Conservation (phyloP, 139 green algal genomes). For the Cymbomonas tetramitiformis region DNA sequence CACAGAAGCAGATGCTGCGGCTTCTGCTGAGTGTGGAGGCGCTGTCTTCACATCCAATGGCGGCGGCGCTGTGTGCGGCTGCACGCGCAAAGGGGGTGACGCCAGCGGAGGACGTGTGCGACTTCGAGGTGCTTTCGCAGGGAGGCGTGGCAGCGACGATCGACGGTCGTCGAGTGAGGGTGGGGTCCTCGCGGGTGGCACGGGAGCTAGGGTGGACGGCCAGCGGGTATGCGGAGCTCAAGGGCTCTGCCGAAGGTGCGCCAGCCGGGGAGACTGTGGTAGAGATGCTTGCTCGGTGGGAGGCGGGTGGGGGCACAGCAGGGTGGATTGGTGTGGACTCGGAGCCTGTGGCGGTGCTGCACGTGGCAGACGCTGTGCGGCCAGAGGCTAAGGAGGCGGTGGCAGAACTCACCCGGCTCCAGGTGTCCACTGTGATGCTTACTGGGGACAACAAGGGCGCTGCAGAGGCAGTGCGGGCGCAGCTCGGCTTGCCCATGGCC, state of each 20-base stretch:
- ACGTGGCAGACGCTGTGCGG: constrained; percentile 21
- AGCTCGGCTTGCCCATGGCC: constrained; percentile 37
- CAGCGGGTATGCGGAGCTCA: background rate
- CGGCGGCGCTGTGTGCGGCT: constrained; percentile 30
- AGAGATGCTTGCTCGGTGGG: background rate
- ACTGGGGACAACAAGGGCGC: constrained; percentile 41
- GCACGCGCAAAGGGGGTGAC: constrained; percentile 5
- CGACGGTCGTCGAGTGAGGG: constrained; percentile 3
- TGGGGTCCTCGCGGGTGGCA: too few relatives aligned
- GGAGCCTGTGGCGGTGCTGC: constrained; percentile 7
- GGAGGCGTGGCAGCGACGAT: constrained; percentile 12
- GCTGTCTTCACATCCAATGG: constrained; percentile 37
- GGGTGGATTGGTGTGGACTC: constrained; percentile 30
- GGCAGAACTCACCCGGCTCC: constrained; percentile 19
- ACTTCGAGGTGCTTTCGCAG: constrained; percentile 24
- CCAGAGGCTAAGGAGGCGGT: constrained; percentile 21
- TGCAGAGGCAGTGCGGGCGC: constrained; percentile 22
- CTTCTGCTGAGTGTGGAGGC: constrained; percentile 27
- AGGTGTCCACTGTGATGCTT: constrained; percentile 34
- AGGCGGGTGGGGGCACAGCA: constrained; percentile 18
- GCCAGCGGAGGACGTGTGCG: constrained; percentile 3
- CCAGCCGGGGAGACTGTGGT: background rate
- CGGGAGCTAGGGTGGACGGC: constrained; percentile 17
- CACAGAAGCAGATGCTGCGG: background rate
- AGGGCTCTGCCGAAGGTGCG: background rate